phyloP scores from a whole-genome alignment of 352 stramenopile species.

The Vaucheria bursata region DNA sequence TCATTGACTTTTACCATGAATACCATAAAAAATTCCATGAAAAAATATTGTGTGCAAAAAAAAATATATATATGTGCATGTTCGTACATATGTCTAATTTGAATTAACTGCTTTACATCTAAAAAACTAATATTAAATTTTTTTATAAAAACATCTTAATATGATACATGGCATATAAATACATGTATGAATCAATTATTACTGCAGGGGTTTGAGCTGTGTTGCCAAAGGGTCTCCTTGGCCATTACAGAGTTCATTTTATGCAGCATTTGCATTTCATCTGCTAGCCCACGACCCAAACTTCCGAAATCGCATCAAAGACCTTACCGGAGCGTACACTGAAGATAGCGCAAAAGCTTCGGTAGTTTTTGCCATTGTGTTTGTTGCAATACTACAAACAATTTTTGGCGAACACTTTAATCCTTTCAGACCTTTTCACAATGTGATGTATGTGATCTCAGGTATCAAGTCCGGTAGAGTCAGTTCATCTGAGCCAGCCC shows the following conservation, averaged over 20 bases:
- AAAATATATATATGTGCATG: constrained; percentile 26
- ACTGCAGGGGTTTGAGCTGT: not conserved
- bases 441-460: constrained; percentile 23
- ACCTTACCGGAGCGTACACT: constrained; percentile 13
- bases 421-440: constrained; percentile 44
- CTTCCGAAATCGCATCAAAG: constrained; percentile 7
- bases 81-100: constrained; percentile 41
- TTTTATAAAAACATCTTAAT: not conserved
- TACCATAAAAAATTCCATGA: not conserved
- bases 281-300: constrained; percentile 40
- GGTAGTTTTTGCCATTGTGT: constrained; percentile 37
- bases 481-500: too few relatives aligned
- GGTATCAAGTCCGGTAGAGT: constrained; percentile 24
- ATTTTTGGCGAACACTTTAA: constrained; percentile 42
- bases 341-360: constrained; percentile 2
- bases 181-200: not conserved
- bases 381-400: constrained; percentile 20
- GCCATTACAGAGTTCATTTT: constrained; percentile 40
- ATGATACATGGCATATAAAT: not conserved
- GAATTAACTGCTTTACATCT: constrained; percentile 38
- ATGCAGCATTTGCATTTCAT: constrained; percentile 39
- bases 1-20: not conserved
- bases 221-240: constrained; percentile 37
- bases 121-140: constrained; percentile 28
- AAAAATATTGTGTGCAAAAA: constrained; percentile 16